Conservation (phyloP, 345 rosid genomes). For the Lenwebbia sp. region DNA sequence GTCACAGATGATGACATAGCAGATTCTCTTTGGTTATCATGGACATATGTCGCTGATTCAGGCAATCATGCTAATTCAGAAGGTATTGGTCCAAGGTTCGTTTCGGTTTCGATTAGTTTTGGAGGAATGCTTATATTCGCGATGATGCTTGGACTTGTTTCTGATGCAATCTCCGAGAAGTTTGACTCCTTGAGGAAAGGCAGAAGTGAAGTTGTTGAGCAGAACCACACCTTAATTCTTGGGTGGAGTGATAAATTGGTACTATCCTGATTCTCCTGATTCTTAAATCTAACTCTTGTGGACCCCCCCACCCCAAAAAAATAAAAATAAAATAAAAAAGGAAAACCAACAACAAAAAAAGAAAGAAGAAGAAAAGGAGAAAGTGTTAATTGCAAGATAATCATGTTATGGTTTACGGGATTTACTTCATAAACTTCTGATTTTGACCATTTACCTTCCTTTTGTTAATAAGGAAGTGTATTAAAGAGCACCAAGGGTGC, state of each 20-base stretch:
- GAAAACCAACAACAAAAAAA: neutral
- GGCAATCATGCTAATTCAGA: constrained; percentile 68
- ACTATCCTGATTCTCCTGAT: constrained; percentile 18
- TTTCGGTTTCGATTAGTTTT: constrained; percentile 63
- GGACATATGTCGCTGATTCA: constrained; percentile 60
- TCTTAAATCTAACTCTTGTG: neutral
- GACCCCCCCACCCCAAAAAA: neutral
- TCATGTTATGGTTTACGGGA: neutral
- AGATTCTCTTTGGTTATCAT: constrained; percentile 67
- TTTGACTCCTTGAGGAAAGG: constrained; percentile 68
- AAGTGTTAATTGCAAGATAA: neutral
- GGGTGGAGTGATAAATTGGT: constrained; percentile 88
- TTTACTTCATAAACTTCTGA: neutral
- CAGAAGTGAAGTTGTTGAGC: constrained; percentile 61
- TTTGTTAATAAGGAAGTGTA: neutral
- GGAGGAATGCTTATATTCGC: constrained; percentile 83
- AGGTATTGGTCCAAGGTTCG: constrained; percentile 56
- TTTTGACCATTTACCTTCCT: neutral
- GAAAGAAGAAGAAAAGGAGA: neutral
- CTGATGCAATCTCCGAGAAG: constrained; percentile 72
- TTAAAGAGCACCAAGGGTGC: neutral
- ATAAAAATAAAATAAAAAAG: too few species aligned
- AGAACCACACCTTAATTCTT: constrained; percentile 59
- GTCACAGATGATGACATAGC: constrained; percentile 50
- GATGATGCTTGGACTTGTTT: constrained; percentile 76